A percentile compares a stretch with the other conserved stretches of the same genome.
phyloP scores from a whole-genome alignment of 176 grass and related monocot genomes.

The Coix lacrymajobi region DNA sequence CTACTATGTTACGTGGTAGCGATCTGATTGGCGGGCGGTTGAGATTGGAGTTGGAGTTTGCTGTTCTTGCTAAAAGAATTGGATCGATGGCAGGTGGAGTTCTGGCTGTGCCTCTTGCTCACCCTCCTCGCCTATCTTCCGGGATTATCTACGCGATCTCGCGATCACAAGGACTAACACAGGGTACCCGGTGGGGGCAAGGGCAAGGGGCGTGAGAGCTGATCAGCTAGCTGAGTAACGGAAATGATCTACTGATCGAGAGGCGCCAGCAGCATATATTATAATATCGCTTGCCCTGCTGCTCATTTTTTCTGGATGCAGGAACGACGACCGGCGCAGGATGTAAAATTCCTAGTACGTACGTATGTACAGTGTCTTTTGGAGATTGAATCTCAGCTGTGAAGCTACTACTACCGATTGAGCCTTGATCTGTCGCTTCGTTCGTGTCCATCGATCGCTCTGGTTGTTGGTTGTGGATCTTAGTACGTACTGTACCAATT shows the following conservation, averaged over 20 bases:
- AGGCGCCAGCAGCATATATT: too few species aligned
- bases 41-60: not conserved
- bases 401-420: not conserved
- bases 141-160: conserved; percentile 26
- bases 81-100: not conserved
- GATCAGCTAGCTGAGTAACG: not conserved
- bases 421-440: not conserved
- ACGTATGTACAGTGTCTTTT: not conserved
- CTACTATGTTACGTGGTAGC: not conserved
- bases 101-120: conserved; percentile 36
- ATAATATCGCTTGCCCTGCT: not conserved
- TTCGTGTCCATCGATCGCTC: too few species aligned
- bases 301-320: not conserved
- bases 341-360: not conserved
- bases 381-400: not conserved
- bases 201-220: conserved; percentile 13
- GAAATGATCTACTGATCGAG: not conserved
- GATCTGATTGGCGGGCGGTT: not conserved
- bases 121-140: conserved; percentile 23
- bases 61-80: not conserved
- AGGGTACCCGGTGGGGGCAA: not conserved
- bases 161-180: conserved; percentile 19
- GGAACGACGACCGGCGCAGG: not conserved
- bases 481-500: not conserved
- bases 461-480: not conserved